A percentile compares a stretch with the other conserved stretches of the same genome.
These are phyloP conservation scores for Exophiala sideris DNA, from an alignment of 2,329 filamentous ascomycete genomes.

Conservation along the genomic window DNA sequence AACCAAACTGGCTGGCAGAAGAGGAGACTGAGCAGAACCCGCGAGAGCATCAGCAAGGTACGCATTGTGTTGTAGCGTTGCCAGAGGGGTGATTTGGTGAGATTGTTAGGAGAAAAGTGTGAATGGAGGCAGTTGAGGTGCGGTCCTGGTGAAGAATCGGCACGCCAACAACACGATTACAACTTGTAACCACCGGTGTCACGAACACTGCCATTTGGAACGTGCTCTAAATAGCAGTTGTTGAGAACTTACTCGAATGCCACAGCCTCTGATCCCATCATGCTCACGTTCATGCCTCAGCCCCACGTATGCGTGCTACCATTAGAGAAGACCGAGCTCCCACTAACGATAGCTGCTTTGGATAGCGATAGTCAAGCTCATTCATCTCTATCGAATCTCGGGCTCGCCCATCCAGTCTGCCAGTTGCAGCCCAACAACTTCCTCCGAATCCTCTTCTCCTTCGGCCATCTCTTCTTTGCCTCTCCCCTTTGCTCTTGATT, in stretches of 20 bases:
- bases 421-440: conserved; percentile 38
- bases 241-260: too few relatives aligned
- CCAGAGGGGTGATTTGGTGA: background rate
- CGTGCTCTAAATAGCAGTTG: too few relatives aligned
- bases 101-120: too few relatives aligned
- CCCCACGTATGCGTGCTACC: background rate
- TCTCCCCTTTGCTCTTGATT: conserved; percentile 27
- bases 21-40: background rate
- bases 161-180: too few relatives aligned
- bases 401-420: conserved; percentile 51
- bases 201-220: too few relatives aligned
- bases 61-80: background rate
- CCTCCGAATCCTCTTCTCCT: conserved; percentile 30
- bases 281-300: background rate
- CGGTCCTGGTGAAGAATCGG: too few relatives aligned
- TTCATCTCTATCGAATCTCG: conserved; percentile 39
- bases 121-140: too few relatives aligned
- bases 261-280: too few relatives aligned
- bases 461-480: conserved; percentile 20
- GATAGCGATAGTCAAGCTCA: conserved; percentile 3
- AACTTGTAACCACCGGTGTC: too few relatives aligned
- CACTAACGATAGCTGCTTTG: background rate
- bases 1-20: background rate
- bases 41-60: background rate
- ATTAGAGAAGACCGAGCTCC: background rate